Conservation (phyloP, 2,329 filamentous ascomycete genomes). For the Zymoseptoria tritici region DNA sequence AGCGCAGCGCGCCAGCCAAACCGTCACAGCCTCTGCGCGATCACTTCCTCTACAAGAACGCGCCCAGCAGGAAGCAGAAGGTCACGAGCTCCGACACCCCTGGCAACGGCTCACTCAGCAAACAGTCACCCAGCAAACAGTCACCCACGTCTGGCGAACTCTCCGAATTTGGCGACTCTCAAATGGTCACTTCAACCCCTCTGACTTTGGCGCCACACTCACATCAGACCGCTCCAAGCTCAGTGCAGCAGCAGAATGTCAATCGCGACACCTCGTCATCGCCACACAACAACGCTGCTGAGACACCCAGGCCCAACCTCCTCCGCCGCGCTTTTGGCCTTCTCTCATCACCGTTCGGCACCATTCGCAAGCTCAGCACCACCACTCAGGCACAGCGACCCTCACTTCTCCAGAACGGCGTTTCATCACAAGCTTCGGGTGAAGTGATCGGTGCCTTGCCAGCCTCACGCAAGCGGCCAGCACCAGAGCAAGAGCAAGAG, state of each 20-base stretch:
- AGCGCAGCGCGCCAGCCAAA: conserved; percentile 1
- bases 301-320: background rate
- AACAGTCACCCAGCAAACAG: background rate
- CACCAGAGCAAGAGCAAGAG: conserved; percentile 11
- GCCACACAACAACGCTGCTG: background rate
- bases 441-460: conserved; percentile 10
- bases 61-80: background rate
- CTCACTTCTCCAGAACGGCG: conserved; percentile 3
- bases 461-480: conserved; percentile 19
- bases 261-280: background rate
- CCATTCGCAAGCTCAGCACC: background rate
- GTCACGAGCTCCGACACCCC: background rate
- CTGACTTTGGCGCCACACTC: conserved; percentile 4
- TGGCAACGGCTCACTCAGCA: background rate
- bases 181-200: background rate
- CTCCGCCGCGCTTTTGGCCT: conserved; percentile 2
- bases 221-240: conserved; percentile 9
- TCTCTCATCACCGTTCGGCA: conserved; percentile 1
- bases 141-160: background rate
- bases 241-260: background rate
- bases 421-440: background rate
- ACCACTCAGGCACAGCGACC: conserved; percentile 2
- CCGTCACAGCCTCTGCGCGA: background rate
- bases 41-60: background rate
- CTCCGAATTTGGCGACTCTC: conserved; percentile 1